Evolutionary conservation across 352 stramenopile species (phyloP).

Genomic region (Phytopythium chamaehyphon): DNA sequence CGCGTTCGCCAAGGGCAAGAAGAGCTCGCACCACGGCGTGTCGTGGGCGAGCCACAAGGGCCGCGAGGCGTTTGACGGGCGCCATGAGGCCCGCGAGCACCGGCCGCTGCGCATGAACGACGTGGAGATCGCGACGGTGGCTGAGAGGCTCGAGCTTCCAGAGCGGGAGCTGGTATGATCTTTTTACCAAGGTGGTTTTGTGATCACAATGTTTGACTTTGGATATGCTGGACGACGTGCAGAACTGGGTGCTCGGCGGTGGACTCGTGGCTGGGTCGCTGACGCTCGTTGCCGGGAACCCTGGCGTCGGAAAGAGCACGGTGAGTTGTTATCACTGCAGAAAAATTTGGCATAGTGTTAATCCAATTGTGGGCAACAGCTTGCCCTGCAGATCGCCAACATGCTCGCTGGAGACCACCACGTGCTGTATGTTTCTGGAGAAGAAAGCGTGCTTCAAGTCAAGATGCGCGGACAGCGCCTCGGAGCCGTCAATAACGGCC

Average conservation of each 20-base stretch:
- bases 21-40: conserved; percentile 21
- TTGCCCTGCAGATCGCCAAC: conserved; percentile 93
- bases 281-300: conserved; percentile 93
- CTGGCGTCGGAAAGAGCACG: conserved; percentile 92
- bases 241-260: conserved; percentile 95
- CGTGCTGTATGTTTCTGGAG: conserved; percentile 95
- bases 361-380: conserved; percentile 28
- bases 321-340: conserved; percentile 19
- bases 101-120: conserved; percentile 64
- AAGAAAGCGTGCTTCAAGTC: conserved; percentile 96
- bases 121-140: conserved; percentile 47
- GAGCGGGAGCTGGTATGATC: conserved; percentile 62
- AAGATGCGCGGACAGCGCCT: conserved; percentile 90
- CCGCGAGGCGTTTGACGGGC: conserved; percentile 9
- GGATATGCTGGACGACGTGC: not conserved
- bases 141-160: conserved; percentile 59
- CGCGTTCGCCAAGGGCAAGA: conserved; percentile 34
- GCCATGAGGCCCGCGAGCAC: conserved; percentile 11
- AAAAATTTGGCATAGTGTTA: too few species aligned
- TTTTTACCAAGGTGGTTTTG: too few species aligned
- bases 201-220: not conserved
- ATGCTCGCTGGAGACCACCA: conserved; percentile 54
- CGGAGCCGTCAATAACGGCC: conserved; percentile 49
- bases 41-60: conserved; percentile 21
- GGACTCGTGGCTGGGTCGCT: conserved; percentile 93